Percentiles rank a stretch among this genome's conserved stretches.
These are phyloP conservation scores for Filobasidium floriforme DNA, from an alignment of 768 basidiomycete genomes.

Conservation along the genomic window DNA sequence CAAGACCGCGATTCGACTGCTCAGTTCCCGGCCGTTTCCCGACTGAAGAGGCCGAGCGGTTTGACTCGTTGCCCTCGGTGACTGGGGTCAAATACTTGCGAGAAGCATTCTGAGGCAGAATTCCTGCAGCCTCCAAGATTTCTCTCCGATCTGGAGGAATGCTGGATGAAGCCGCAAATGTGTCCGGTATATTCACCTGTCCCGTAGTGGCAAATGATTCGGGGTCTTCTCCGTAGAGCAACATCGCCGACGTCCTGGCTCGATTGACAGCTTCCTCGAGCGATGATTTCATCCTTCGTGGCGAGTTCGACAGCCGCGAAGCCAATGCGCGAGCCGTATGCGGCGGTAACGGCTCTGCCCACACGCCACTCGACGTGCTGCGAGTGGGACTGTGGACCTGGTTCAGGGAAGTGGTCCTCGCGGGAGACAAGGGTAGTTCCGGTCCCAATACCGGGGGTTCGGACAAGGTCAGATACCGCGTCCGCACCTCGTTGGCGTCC, in stretches of 20 bases:
- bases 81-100: background rate
- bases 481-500: background rate
- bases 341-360: constrained; percentile 17
- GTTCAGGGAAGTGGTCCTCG: background rate
- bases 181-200: background rate
- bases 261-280: constrained; percentile 24
- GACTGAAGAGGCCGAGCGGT: background rate
- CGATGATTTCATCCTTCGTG: constrained; percentile 20
- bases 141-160: background rate
- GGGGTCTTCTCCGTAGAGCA: background rate
- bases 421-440: background rate
- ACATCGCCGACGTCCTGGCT: constrained; percentile 11
- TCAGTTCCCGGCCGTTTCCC: too few relatives aligned
- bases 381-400: constrained; percentile 1
- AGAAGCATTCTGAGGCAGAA: background rate
- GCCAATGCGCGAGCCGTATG: constrained; percentile 15
- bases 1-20: too few relatives aligned
- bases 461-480: background rate
- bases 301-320: constrained; percentile 5
- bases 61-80: background rate
- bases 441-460: background rate
- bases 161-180: background rate
- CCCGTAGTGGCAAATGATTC: background rate
- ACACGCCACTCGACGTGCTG: constrained; percentile 3
- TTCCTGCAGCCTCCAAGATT: background rate